Conservation (phyloP, 1,284 basidiomycete species). For the Apiotrichum porosum region DNA sequence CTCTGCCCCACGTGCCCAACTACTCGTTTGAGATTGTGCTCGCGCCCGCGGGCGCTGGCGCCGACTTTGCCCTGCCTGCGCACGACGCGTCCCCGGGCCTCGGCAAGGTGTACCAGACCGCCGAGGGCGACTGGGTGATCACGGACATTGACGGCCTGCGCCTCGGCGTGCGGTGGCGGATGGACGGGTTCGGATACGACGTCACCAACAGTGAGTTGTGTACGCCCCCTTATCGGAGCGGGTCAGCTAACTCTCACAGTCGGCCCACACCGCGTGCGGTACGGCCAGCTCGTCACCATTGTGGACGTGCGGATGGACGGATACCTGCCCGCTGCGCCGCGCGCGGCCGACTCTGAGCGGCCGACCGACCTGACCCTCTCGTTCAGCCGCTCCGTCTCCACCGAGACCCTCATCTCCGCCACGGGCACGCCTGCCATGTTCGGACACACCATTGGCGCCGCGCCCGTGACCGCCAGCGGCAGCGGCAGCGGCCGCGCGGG, state of each 20-base stretch:
- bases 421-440: conserved; percentile 18
- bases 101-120: conserved; percentile 59
- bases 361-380: conserved; percentile 14
- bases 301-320: conserved; percentile 56
- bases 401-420: conserved; percentile 48
- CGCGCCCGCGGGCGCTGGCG: conserved; percentile 50
- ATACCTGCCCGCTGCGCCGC: conserved; percentile 52
- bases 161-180: conserved; percentile 65
- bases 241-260: too few species aligned
- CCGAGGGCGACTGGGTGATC: conserved; percentile 60
- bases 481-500: too few species aligned
- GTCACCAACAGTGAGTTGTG: conserved; percentile 68
- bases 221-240: too few species aligned
- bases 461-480: background rate
- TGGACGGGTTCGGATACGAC: conserved; percentile 82
- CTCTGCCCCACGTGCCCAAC: conserved; percentile 61
- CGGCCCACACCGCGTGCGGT: conserved; percentile 70
- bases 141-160: conserved; percentile 66
- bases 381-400: background rate
- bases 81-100: conserved; percentile 67
- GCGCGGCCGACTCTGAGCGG: conserved; percentile 10
- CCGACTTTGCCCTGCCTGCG: conserved; percentile 52
- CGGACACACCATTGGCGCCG: background rate
- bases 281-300: conserved; percentile 74
- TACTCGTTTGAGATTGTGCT: conserved; percentile 70